phyloP scores from a whole-genome alignment of 257 asterid species.

The Petunia axillaris region DNA sequence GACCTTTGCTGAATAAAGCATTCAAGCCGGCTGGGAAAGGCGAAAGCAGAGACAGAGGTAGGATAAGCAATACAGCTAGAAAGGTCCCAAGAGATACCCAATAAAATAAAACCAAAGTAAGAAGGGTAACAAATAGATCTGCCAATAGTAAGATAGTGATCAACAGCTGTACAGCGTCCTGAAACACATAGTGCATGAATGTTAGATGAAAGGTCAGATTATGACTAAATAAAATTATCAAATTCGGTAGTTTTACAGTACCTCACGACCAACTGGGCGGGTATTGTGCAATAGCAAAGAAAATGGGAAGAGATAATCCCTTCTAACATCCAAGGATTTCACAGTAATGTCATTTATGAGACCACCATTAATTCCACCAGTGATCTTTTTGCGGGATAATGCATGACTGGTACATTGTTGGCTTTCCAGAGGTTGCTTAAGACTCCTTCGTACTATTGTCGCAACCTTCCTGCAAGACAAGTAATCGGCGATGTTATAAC shows the following conservation, averaged over 20 bases:
- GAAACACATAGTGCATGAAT: slow-evolving; percentile 43
- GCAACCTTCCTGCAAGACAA: slow-evolving; percentile 54
- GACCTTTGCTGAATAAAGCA: slow-evolving; percentile 88
- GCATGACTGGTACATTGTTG: slow-evolving; percentile 50
- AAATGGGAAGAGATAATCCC: slow-evolving; percentile 75
- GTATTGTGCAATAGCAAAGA: slow-evolving; percentile 82
- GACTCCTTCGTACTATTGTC: slow-evolving; percentile 45
- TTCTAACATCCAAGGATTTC: slow-evolving; percentile 65
- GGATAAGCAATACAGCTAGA: slow-evolving; percentile 88
- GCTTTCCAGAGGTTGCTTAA: slow-evolving; percentile 56
- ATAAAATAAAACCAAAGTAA: slow-evolving; percentile 76
- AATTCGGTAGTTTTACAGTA: slow-evolving; percentile 38
- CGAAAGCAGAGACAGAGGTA: slow-evolving; percentile 91
- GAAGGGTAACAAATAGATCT: slow-evolving; percentile 81
- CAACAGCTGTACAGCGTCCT: slow-evolving; percentile 89
- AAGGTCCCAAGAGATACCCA: slow-evolving; percentile 94
- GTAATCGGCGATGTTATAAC: not conserved
- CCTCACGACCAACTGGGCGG: slow-evolving; percentile 96
- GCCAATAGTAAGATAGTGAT: slow-evolving; percentile 85
- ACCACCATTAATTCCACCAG: slow-evolving; percentile 88
- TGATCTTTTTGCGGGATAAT: slow-evolving; percentile 69
- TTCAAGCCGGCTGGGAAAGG: slow-evolving; percentile 96
- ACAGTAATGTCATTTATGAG: slow-evolving; percentile 70
- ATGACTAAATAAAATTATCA: not conserved
- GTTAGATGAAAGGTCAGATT: slow-evolving; percentile 15